Evolutionary conservation across 352 stramenopile species (phyloP).

Genomic region (Phytophthora vignae): DNA sequence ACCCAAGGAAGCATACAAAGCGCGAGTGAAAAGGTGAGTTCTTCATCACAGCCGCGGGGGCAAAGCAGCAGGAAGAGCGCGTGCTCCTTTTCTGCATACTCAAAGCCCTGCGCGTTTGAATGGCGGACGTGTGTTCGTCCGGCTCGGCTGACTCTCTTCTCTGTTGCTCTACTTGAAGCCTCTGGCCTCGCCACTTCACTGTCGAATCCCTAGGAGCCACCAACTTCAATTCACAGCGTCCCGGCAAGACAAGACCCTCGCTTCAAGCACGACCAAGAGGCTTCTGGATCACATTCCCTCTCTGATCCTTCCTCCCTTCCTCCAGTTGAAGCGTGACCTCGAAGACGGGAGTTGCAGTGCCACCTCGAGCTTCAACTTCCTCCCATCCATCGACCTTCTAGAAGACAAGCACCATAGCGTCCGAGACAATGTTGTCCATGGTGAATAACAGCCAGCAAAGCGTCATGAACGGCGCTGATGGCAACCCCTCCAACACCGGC

Average conservation of each 20-base stretch:
- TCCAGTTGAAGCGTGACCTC: conserved; percentile 17
- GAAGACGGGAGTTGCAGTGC: conserved; percentile 17
- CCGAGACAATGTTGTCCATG: conserved; percentile 68
- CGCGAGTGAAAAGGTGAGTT: conserved; percentile 29
- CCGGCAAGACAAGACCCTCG: neutral
- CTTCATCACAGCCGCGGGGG: conserved; percentile 2
- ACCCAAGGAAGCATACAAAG: conserved; percentile 34
- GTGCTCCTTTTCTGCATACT: conserved; percentile 51
- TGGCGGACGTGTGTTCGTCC: conserved; percentile 50
- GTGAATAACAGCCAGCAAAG: conserved; percentile 48
- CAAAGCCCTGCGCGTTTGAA: conserved; percentile 35
- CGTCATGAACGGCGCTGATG: conserved; percentile 18
- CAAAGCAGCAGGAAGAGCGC: conserved; percentile 34
- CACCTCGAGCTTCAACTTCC: conserved; percentile 34
- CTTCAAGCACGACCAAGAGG: conserved; percentile 15
- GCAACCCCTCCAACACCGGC: conserved; percentile 18
- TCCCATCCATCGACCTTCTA: conserved; percentile 10
- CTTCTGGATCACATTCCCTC: conserved; percentile 1
- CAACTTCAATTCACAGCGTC: conserved; percentile 74
- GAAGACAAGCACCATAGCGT: conserved; percentile 33
- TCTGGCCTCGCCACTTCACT: conserved; percentile 33
- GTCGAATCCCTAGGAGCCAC: conserved; percentile 62
- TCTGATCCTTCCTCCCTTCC: neutral
- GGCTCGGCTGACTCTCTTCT: conserved; percentile 48
- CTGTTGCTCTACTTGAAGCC: conserved; percentile 68